Evolutionary conservation across 345 rosid species (phyloP).

Genomic region (Gossypioides kirkii): DNA sequence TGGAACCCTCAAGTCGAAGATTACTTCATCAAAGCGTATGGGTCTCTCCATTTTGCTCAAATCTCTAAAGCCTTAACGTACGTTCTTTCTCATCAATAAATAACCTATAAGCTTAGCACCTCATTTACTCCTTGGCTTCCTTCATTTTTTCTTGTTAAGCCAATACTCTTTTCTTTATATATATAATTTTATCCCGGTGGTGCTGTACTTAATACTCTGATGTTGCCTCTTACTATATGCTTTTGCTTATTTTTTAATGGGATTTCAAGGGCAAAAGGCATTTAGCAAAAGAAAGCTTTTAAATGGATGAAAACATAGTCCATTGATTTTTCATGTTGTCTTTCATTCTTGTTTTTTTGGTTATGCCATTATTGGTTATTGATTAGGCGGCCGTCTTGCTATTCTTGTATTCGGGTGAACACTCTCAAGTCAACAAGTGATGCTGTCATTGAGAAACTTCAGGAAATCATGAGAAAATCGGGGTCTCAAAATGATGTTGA

Average conservation of each 20-base stretch:
- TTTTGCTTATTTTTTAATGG: neutral
- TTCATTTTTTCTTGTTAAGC: neutral
- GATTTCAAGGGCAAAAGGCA: neutral
- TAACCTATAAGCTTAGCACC: no score
- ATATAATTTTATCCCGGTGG: neutral
- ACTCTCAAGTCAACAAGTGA: constrained; percentile 63
- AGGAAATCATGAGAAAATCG: constrained; percentile 30
- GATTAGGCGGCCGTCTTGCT: constrained; percentile 72
- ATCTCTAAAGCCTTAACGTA: constrained; percentile 83
- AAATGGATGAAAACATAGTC: neutral
- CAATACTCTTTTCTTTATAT: neutral
- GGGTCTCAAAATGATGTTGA: constrained; percentile 25
- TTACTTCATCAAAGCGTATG: constrained; percentile 79
- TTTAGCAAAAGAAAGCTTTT: neutral
- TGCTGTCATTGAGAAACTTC: constrained; percentile 63
- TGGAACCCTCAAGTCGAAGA: constrained; percentile 87
- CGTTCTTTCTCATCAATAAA: neutral
- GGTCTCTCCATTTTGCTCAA: constrained; percentile 60
- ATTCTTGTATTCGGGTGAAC: constrained; percentile 87
- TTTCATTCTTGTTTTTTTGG: neutral
- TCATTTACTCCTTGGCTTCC: neutral
- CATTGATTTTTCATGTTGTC: neutral
- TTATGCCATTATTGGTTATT: neutral
- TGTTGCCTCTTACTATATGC: neutral
- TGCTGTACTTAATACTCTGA: neutral